Percentiles rank a stretch among this genome's conserved stretches.
Conservation (phyloP, 495 filamentous ascomycete genomes). For the Aspergillus incahuasiensis region DNA sequence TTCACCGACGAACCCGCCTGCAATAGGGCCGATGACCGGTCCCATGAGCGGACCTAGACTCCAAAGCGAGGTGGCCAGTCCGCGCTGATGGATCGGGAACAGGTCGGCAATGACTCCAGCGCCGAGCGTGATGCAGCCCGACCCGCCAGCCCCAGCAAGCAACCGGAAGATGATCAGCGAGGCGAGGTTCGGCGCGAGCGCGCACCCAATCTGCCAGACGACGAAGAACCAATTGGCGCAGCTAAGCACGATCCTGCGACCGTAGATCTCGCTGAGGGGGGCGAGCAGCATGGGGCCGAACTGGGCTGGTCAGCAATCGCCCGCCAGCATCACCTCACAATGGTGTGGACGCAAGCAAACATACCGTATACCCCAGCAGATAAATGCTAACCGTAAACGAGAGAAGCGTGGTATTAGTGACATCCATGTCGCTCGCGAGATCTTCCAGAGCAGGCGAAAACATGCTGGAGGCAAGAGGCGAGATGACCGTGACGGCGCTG, state of each 20-base stretch:
- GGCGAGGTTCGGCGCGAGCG: slow-evolving; percentile 54
- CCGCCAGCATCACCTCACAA: not conserved
- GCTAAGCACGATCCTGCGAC: slow-evolving; percentile 34
- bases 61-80: slow-evolving; percentile 55
- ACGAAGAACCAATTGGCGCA: slow-evolving; percentile 39
- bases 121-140: slow-evolving; percentile 37
- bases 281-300: slow-evolving; percentile 42
- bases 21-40: slow-evolving; percentile 47
- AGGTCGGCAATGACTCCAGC: slow-evolving; percentile 59
- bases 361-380: slow-evolving; percentile 54
- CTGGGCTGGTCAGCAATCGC: too few relatives aligned
- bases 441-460: slow-evolving; percentile 59
- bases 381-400: slow-evolving; percentile 54
- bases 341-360: slow-evolving; percentile 5
- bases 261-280: slow-evolving; percentile 41
- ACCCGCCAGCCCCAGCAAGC: slow-evolving; percentile 58
- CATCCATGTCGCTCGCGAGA: slow-evolving; percentile 56
- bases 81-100: slow-evolving; percentile 51
- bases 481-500: slow-evolving; percentile 44
- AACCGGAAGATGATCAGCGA: slow-evolving; percentile 62
- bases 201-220: slow-evolving; percentile 65
- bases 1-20: slow-evolving; percentile 52
- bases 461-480: slow-evolving; percentile 60
- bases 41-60: slow-evolving; percentile 48
- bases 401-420: slow-evolving; percentile 46